Conservation (phyloP, 2,329 filamentous ascomycete species). For the Tothia fuscella region DNA sequence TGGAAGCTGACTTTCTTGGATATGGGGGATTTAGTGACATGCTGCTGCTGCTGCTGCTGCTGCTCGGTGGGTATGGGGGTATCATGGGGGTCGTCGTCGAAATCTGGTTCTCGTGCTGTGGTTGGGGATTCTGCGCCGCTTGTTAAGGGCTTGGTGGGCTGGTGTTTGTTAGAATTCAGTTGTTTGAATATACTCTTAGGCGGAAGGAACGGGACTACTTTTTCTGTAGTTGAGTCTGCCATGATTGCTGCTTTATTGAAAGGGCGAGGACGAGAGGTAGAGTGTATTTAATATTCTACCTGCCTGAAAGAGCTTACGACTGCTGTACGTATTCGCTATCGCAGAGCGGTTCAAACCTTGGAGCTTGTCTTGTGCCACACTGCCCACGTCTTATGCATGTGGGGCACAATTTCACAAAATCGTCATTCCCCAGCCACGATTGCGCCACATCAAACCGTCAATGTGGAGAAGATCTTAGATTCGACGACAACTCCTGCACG, state of each 20-base stretch:
- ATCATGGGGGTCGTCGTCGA: constrained; percentile 46
- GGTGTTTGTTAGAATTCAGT: background rate
- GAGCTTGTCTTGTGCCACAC: too few relatives aligned
- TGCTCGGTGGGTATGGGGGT: constrained; percentile 31
- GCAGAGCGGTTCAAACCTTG: too few relatives aligned
- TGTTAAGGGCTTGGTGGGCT: background rate
- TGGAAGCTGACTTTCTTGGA: constrained; percentile 36
- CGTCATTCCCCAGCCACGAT: too few relatives aligned
- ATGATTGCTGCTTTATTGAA: background rate
- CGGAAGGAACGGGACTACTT: background rate
- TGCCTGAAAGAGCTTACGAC: constrained; percentile 9
- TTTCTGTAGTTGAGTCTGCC: constrained; percentile 7
- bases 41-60: too few relatives aligned
- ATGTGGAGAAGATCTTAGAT: too few relatives aligned
- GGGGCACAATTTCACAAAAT: too few relatives aligned
- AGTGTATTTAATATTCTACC: background rate
- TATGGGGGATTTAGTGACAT: too few relatives aligned
- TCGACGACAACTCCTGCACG: too few relatives aligned
- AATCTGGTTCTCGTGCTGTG: constrained; percentile 27
- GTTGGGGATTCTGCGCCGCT: constrained; percentile 22
- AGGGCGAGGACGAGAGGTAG: background rate
- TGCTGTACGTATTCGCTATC: background rate
- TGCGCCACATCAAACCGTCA: too few relatives aligned
- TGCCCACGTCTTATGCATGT: too few relatives aligned
- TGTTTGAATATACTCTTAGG: background rate